Base-by-base conservation (phyloP, 2,329 filamentous ascomycete species). In the Penicillium sp. region DNA sequence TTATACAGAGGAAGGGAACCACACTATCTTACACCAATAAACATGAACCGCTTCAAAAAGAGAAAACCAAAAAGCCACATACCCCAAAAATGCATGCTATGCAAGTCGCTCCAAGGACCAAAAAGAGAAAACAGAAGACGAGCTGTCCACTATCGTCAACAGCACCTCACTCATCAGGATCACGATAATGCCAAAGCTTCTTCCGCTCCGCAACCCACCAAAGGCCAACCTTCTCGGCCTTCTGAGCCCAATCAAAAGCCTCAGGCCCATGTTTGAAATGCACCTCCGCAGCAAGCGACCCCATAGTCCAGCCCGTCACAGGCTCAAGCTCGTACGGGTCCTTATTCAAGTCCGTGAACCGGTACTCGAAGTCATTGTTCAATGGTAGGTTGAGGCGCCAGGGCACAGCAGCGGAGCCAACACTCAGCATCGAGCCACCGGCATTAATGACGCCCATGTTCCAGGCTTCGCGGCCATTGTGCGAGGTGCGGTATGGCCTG, bases 401-500 rank as follows among this genome's bases (percentile, higher is more conserved):
- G 49, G 68, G 74, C 90, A 88, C 61, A 83, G 82, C 89, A 84
- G 95, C 55, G 73, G 77, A 13, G 82, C 82, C 69, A 86, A 83
- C 56, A 76, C 74, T 54, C 77, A 77, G 67, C 84, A 84, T 58
- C 13, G 62, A 59, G 35, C 63, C 64, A 6, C 65, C 65, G 3
- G 65, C 57, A 35, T 66, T 67, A 31, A 68, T 64, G 28, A 67
- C 54, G 10, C 55, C 56, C 32, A 66, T 61, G 42, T 65, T 62
- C 64, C 64, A 67, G 12, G 60, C 57, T 43, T 63, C 59, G 15
- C 69, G 60, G 15, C 68, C 70, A 46, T 66, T 62, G 28, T 69
- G 59, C 6, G 56, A 55, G 6, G 62, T 43, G 40, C 64, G 59
- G 51, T 66, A 71, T 0, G 70, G 69, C 2, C 72, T 67, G 40